These are phyloP conservation scores for Trichoderma oligosporum DNA, from an alignment of 2,329 filamentous ascomycete genomes.

Conservation along the genomic window DNA sequence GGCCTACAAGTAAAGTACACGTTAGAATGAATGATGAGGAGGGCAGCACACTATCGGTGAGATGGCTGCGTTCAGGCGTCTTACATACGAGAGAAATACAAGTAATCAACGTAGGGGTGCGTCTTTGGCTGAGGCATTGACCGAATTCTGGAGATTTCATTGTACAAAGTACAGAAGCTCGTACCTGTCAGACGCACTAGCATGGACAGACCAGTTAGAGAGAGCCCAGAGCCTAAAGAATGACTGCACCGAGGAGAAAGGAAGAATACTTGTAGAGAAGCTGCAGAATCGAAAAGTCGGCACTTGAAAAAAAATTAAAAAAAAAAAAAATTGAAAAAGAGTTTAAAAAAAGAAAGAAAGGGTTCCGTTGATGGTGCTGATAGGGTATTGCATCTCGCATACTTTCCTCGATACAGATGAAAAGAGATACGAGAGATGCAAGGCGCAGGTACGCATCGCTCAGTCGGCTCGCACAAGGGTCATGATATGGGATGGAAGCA, in stretches of 20 bases:
- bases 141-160: background rate
- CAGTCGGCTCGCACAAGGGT: slow-evolving; percentile 2
- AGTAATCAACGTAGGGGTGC: background rate
- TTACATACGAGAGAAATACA: background rate
- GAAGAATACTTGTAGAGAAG: background rate
- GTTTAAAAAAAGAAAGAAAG: background rate
- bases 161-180: background rate
- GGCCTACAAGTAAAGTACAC: background rate
- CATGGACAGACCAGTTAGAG: background rate
- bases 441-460: slow-evolving; percentile 15
- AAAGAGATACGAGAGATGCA: background rate
- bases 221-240: background rate
- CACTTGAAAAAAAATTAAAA: background rate
- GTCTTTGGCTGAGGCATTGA: background rate
- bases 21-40: background rate
- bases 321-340: no score
- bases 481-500: background rate
- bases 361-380: background rate
- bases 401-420: background rate
- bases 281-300: slow-evolving; percentile 1
- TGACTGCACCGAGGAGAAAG: background rate
- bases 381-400: slow-evolving; percentile 1
- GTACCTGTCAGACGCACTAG: background rate
- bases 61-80: background rate
- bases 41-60: background rate